Percentiles rank a stretch among this genome's conserved stretches.
These are phyloP conservation scores for Staphylotrichum tortipilum DNA, from an alignment of 495 filamentous ascomycete species.

Conservation along the genomic window DNA sequence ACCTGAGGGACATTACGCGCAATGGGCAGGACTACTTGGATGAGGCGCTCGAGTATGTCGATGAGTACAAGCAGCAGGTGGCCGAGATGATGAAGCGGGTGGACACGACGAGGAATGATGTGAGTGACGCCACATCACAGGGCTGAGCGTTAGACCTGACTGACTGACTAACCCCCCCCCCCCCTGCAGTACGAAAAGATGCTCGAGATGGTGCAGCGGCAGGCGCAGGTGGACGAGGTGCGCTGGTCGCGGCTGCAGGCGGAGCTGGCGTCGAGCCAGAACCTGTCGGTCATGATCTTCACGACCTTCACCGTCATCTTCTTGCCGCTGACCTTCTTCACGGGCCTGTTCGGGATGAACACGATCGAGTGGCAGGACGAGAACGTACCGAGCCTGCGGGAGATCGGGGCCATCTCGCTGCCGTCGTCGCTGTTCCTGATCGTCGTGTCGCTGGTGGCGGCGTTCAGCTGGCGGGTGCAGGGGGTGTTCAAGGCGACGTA, in stretches of 20 bases:
- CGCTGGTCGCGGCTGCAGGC: conserved; percentile 55
- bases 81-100: conserved; percentile 50
- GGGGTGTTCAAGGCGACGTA: conserved; percentile 21
- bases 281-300: conserved; percentile 59
- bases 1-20: conserved; percentile 23
- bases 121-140: too few relatives aligned
- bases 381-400: conserved; percentile 25
- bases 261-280: conserved; percentile 55
- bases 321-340: conserved; percentile 59
- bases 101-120: conserved; percentile 36
- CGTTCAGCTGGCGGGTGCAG: conserved; percentile 36
- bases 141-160: too few relatives aligned
- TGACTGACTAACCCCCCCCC: not conserved
- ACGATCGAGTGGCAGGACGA: conserved; percentile 53
- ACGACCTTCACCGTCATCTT: conserved; percentile 63
- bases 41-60: conserved; percentile 44
- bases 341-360: conserved; percentile 59
- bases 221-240: conserved; percentile 60
- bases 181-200: conserved; percentile 50
- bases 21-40: conserved; percentile 40
- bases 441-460: conserved; percentile 29
- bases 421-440: conserved; percentile 33
- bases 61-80: conserved; percentile 49
- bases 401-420: conserved; percentile 36
- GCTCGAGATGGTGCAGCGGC: conserved; percentile 59